phyloP scores from a whole-genome alignment of 257 asterid species.

The Gentiana macrophylla region DNA sequence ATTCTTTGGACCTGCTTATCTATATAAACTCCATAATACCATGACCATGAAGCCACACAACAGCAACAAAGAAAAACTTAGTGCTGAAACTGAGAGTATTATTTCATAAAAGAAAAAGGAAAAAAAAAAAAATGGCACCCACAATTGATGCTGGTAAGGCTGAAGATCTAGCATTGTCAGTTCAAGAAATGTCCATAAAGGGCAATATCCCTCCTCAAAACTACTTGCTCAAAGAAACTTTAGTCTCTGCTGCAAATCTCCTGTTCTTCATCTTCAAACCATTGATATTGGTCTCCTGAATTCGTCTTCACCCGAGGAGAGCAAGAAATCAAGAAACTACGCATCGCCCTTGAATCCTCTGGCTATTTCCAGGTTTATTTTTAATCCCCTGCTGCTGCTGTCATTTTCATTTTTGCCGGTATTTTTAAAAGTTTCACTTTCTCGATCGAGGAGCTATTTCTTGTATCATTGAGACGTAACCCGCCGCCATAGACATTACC shows the following conservation, averaged over 20 bases:
- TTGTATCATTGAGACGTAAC: too few relatives aligned
- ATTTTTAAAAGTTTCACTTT: too few relatives aligned
- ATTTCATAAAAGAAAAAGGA: too few relatives aligned
- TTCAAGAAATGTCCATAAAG: constrained; percentile 18
- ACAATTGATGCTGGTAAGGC: not conserved
- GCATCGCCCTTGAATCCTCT: constrained; percentile 12
- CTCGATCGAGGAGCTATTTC: too few relatives aligned
- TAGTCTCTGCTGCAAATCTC: constrained; percentile 4
- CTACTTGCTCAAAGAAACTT: constrained; percentile 14
- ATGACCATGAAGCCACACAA: too few relatives aligned
- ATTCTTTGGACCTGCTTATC: too few relatives aligned
- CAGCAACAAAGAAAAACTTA: too few relatives aligned
- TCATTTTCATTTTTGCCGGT: too few relatives aligned
- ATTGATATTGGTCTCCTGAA: constrained; percentile 19
- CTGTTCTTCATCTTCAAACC: constrained; percentile 17
- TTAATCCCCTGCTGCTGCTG: not conserved
- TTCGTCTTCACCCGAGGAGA: constrained; percentile 18
- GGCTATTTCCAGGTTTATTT: constrained; percentile 11
- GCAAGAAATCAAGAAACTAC: constrained; percentile 17
- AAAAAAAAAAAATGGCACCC: not conserved
- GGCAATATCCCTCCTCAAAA: constrained; percentile 14
- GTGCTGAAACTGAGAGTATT: too few relatives aligned
- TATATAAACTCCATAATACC: too few relatives aligned
- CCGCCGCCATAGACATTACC: too few relatives aligned
- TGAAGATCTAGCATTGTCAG: constrained; percentile 5